Evolutionary conservation across 306 rosid genomes (phyloP), one percentile per base, ranked within the genome.

Genomic region (Luffa aegyptiaca): DNA sequence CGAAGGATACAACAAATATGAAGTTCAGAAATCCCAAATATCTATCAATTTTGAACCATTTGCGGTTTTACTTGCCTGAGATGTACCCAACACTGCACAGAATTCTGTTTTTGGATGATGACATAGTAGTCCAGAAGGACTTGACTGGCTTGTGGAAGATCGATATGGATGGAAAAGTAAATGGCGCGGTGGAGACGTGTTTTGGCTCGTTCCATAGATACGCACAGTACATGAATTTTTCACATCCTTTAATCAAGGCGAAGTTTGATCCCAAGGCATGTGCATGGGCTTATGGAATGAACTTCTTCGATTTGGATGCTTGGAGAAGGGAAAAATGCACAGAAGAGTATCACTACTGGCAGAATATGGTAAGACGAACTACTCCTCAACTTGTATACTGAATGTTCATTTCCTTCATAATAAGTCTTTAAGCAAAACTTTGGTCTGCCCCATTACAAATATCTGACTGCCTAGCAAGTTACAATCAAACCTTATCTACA

Each of bases 391-490:
- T 48, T 73, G 26, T 72, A 12, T 46, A 45, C 20, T 72, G 77
- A 46, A 44, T 45, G 77, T 72, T 72, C 93, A 93, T 82, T 93
- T 93, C 78, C 84, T 92, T 2, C 17, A 82, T 97, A 1, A 92
- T 89, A 93, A 84, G 92, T 57, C 75, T 93, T 83, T 89, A 87
- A 92, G 36, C 58, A 11, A 46, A 20, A 13, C 14, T 70, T 11
- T 41, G 17, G 56, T 45, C 56, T 41, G 55, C 44, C 36, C 20
- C 14, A 39, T 39, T 68, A 41, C 74, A 68, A 17, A 37, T 68
- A 41, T 68, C 41, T 44, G 31, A 17, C 51, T 39, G 10, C n/a
- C 64, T 56, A 6, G 5, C 20, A 65, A 63, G 45, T 42, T 41
- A n/a, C 52, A 68, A 68, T 5, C 51, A 10, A 68, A 16, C 20